phyloP scores from a whole-genome alignment of 2,329 filamentous ascomycete species.

The Monosporascus sp. region DNA sequence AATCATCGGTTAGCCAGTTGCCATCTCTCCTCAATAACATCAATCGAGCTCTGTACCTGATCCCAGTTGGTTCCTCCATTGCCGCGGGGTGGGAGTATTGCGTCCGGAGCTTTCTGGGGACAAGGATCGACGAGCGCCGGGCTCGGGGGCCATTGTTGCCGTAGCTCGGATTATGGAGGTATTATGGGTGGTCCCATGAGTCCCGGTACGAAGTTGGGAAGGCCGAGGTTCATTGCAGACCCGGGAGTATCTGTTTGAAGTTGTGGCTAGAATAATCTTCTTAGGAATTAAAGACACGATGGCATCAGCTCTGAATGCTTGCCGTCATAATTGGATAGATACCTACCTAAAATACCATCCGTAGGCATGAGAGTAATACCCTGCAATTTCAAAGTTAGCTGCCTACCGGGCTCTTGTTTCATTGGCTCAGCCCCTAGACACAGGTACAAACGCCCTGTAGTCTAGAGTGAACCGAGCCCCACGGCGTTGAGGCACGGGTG shows the following conservation, averaged over 20 bases:
- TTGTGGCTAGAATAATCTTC: neutral
- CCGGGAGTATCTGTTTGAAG: neutral
- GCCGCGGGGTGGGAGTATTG: slow-evolving; percentile 67
- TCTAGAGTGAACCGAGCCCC: neutral
- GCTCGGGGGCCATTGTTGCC: slow-evolving; percentile 59
- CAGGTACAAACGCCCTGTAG: neutral
- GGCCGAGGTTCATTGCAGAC: neutral
- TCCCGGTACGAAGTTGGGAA: slow-evolving; percentile 10
- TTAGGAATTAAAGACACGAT: neutral
- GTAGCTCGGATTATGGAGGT: slow-evolving; percentile 21
- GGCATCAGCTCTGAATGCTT: neutral
- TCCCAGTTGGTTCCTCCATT: slow-evolving; percentile 72
- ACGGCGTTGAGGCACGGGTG: too few relatives aligned
- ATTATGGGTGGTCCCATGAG: slow-evolving; percentile 19
- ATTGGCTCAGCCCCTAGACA: neutral
- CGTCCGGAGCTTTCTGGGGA: slow-evolving; percentile 84
- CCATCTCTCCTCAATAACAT: neutral
- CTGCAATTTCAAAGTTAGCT: neutral
- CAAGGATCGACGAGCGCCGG: slow-evolving; percentile 50
- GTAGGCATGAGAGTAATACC: neutral
- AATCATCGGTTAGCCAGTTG: neutral
- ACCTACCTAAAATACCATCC: neutral
- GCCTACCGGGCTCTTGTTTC: neutral
- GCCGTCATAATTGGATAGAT: neutral
- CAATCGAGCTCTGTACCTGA: slow-evolving; percentile 54